Evolutionary conservation across 345 rosid species (phyloP), one percentile per base, ranked within the genome.

Genomic region (Corymbia maculata): DNA sequence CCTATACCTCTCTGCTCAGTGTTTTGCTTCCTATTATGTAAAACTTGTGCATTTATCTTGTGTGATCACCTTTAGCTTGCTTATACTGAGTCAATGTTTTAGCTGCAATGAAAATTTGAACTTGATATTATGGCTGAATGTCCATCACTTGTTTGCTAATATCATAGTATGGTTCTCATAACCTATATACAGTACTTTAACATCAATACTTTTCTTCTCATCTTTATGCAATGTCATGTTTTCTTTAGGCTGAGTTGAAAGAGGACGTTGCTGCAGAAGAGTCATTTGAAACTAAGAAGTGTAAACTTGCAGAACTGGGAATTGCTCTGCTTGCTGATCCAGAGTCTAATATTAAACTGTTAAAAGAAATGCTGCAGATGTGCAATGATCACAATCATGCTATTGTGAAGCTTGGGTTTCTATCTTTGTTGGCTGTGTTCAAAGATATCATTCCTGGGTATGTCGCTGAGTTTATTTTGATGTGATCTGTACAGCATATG

Each of bases 371-470:
- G 95, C 82, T 98, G 85, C 94, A 95, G 61, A 53, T 93, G 88
- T 91, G 93, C 88, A 95, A 87, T 88, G 99, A 97, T 88, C 90
- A 85, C 90, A 93, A 96, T 89, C 93, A 91, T 30, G 91, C 95
- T 88, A 90, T 95, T 19, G 93, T 96, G 86, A 98, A 93, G 92
- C 98, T 97, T 90, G 93, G 95, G 51, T 87, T 95, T 86, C 90
- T 97, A 64, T 98, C 98, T 59, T 91, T 98, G 92, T 89, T 96
- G 95, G 98, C 99, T 89, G 99, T 97, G 86, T 98, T 95, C 79
- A 97, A 94, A 91, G 98, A 96, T 90, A 96, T 96, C 85, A 97
- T 97, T 90, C 99, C 98, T 88, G 99, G 99, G 99, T 98, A 93
- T 51, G 86, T 47, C 52, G 52, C 85, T 11, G 26, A 11, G 59